Percentiles rank a stretch among this genome's conserved stretches.
Evolutionary conservation across 2,329 filamentous ascomycete genomes (phyloP).

Genomic region (Polychaeton citri): DNA sequence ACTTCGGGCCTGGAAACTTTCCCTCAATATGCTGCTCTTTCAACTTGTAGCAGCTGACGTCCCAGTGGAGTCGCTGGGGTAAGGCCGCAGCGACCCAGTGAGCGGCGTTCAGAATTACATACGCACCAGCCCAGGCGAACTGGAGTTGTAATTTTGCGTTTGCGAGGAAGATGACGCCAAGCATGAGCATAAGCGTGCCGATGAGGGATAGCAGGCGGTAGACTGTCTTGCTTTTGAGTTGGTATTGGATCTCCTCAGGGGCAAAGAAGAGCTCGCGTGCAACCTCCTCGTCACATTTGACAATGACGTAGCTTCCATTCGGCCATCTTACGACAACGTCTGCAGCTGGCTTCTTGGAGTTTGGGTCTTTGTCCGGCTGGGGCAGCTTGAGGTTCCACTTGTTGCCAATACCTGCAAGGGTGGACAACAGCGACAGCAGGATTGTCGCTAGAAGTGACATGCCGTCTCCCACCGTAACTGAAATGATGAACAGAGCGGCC

Average conservation of each 20-base stretch:
- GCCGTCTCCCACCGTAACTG: constrained; percentile 33
- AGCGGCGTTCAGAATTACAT: constrained; percentile 35
- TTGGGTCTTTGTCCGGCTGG: constrained; percentile 21
- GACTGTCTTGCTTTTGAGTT: constrained; percentile 24
- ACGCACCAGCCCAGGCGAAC: constrained; percentile 36
- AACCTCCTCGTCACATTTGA: constrained; percentile 36
- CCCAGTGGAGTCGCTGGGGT: constrained; percentile 34
- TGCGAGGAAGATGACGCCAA: constrained; percentile 37
- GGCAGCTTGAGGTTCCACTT: constrained; percentile 35
- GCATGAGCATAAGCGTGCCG: constrained; percentile 39
- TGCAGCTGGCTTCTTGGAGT: constrained; percentile 11
- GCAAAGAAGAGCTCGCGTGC: constrained; percentile 40
- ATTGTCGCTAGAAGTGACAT: constrained; percentile 37
- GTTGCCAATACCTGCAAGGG: constrained; percentile 35
- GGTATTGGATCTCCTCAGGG: constrained; percentile 36
- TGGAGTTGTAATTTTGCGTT: constrained; percentile 36
- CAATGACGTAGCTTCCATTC: constrained; percentile 37
- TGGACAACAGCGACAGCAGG: constrained; percentile 35
- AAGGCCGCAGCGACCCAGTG: constrained; percentile 40
- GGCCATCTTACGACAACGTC: constrained; percentile 39
- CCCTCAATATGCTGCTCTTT: constrained; percentile 22
- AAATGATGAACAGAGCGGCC: constrained; percentile 28
- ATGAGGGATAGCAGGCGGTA: constrained; percentile 36
- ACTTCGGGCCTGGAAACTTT: constrained; percentile 7
- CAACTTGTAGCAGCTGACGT: constrained; percentile 32